Evolutionary conservation across 305 asterid genomes (phyloP).

Genomic region (Nicotiana rustica): DNA sequence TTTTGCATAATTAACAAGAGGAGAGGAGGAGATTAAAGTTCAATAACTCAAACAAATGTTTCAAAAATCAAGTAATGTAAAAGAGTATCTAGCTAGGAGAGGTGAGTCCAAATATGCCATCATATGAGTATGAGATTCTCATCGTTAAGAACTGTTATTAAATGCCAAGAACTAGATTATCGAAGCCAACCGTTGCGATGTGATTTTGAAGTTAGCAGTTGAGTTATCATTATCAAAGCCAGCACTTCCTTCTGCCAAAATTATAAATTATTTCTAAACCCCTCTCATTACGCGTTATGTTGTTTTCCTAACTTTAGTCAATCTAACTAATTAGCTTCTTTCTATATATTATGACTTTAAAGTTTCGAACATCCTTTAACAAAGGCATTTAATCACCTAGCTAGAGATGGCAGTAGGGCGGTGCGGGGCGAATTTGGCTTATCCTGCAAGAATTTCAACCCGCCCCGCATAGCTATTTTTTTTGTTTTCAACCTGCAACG

Average conservation of each 20-base stretch:
- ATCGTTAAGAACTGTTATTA: neutral
- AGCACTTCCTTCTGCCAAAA: neutral
- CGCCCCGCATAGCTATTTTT: no score
- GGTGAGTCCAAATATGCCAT: neutral
- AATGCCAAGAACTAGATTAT: slow-evolving; percentile 23
- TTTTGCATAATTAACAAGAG: neutral
- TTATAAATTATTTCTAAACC: neutral
- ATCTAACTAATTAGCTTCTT: no score
- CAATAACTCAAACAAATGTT: neutral
- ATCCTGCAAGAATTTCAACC: no score
- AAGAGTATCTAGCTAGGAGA: neutral
- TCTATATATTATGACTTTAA: no score
- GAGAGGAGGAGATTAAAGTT: neutral
- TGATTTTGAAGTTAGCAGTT: neutral
- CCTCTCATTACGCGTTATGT: neutral
- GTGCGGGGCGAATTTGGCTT: no score
- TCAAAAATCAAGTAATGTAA: neutral
- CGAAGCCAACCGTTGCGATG: neutral
- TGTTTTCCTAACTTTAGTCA: neutral
- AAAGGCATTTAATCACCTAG: no score
- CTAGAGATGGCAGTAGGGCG: no score
- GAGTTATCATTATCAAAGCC: neutral
- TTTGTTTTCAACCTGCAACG: no score
- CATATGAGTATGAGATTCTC: neutral
- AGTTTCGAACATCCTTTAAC: no score